Percentiles rank a stretch among this genome's conserved stretches.
phyloP scores from a whole-genome alignment of 495 filamentous ascomycete species.

The Penicillium parvum region DNA sequence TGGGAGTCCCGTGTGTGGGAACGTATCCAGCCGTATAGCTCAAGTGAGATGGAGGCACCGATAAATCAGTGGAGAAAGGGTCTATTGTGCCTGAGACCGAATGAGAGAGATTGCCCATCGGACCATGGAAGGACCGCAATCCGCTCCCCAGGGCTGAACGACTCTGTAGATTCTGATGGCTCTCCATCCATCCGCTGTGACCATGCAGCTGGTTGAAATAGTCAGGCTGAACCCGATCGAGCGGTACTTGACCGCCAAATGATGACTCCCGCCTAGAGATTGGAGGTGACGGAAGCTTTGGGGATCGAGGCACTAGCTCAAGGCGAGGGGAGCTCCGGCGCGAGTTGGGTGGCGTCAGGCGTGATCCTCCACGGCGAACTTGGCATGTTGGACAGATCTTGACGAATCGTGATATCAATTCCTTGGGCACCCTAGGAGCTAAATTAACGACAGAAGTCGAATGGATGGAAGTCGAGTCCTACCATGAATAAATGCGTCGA shows the following conservation, averaged over 20 bases:
- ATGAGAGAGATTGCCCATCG: slow-evolving; percentile 23
- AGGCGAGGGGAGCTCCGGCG: slow-evolving; percentile 39
- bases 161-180: slow-evolving; percentile 21
- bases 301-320: slow-evolving; percentile 34
- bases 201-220: slow-evolving; percentile 29
- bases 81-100: slow-evolving; percentile 30
- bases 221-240: slow-evolving; percentile 32
- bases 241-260: slow-evolving; percentile 19
- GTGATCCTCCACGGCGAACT: slow-evolving; percentile 42
- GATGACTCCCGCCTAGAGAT: slow-evolving; percentile 36
- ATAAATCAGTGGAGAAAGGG: slow-evolving; percentile 29
- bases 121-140: slow-evolving; percentile 23
- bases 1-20: slow-evolving; percentile 24
- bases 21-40: slow-evolving; percentile 32
- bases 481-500: slow-evolving; percentile 56
- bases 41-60: slow-evolving; percentile 31
- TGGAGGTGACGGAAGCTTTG: slow-evolving; percentile 39
- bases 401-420: slow-evolving; percentile 55
- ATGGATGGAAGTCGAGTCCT: slow-evolving; percentile 9
- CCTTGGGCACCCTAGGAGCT: slow-evolving; percentile 54
- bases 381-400: slow-evolving; percentile 53
- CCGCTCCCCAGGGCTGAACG: slow-evolving; percentile 18
- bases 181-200: slow-evolving; percentile 27
- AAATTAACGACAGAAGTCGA: no score
- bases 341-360: slow-evolving; percentile 43